Percentiles rank a stretch among this genome's conserved stretches.
phyloP scores from a whole-genome alignment of 495 filamentous ascomycete species.

The Penicillium desertorum region DNA sequence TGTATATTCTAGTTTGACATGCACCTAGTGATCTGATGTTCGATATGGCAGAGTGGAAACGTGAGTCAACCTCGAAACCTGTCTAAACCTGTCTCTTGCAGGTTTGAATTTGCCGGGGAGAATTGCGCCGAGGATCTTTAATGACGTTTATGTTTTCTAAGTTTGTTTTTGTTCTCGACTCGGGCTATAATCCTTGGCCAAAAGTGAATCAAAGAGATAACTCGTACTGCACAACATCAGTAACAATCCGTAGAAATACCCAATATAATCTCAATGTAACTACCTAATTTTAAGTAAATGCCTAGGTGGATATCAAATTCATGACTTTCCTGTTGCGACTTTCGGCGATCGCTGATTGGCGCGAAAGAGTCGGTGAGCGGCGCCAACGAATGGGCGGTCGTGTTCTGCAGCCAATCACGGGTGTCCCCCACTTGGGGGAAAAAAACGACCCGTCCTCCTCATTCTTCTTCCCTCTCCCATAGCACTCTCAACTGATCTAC shows the following conservation, averaged over 20 bases:
- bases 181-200: neutral
- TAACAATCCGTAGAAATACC: neutral
- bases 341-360: conserved; percentile 4
- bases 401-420: conserved; percentile 30
- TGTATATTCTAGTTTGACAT: conserved; percentile 5
- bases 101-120: neutral
- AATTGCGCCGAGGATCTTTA: neutral
- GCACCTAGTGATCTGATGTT: neutral
- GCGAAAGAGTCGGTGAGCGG: conserved; percentile 43
- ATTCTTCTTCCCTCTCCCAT: conserved; percentile 33
- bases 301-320: neutral
- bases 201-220: neutral
- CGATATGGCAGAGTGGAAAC: neutral
- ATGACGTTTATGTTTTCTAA: conserved; percentile 5
- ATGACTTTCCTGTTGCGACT: conserved; percentile 3
- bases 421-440: conserved; percentile 28
- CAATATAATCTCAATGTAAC: neutral
- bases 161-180: conserved; percentile 2
- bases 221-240: no score
- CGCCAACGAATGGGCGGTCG: conserved; percentile 32
- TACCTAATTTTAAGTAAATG: neutral
- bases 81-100: no score
- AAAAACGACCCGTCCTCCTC: conserved; percentile 36
- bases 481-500: conserved; percentile 3
- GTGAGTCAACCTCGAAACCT: neutral